Conservation (phyloP, 768 basidiomycete species). For the Leucosporidium scottii region DNA sequence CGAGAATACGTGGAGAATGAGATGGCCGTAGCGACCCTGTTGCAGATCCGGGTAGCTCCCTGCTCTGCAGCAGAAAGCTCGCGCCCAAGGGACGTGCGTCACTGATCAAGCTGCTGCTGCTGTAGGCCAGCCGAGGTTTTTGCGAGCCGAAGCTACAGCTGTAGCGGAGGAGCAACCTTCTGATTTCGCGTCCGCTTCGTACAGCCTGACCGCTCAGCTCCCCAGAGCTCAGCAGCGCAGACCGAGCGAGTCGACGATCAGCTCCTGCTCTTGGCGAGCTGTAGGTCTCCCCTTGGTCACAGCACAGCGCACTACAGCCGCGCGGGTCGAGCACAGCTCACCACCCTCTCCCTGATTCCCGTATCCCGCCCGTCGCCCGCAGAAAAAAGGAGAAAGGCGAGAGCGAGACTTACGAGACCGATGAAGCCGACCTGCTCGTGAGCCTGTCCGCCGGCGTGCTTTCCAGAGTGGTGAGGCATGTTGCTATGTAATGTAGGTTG, state of each 20-base stretch:
- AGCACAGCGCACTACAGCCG: not conserved
- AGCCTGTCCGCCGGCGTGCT: not conserved
- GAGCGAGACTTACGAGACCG: slow-evolving; percentile 40
- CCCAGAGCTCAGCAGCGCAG: no score
- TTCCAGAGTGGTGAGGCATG: no score
- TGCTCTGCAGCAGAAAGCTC: not conserved
- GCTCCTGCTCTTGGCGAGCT: not conserved
- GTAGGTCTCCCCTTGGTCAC: not conserved
- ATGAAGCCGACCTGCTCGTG: slow-evolving; percentile 47
- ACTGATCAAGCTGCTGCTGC: no score
- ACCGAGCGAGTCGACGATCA: not conserved
- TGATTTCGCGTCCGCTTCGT: no score
- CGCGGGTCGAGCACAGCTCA: not conserved
- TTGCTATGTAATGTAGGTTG: no score
- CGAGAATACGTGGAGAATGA: not conserved
- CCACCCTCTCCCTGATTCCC: not conserved
- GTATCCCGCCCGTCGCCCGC: not conserved
- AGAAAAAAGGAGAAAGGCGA: not conserved
- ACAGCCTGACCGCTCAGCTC: not conserved
- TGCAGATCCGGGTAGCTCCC: not conserved
- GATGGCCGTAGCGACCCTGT: no score
- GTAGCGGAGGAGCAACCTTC: no score
- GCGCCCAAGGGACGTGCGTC: no score
- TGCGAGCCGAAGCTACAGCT: not conserved
- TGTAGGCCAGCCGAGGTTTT: no score